Conservation (phyloP, 441 rosid species). For the Syzygium malaccense region DNA sequence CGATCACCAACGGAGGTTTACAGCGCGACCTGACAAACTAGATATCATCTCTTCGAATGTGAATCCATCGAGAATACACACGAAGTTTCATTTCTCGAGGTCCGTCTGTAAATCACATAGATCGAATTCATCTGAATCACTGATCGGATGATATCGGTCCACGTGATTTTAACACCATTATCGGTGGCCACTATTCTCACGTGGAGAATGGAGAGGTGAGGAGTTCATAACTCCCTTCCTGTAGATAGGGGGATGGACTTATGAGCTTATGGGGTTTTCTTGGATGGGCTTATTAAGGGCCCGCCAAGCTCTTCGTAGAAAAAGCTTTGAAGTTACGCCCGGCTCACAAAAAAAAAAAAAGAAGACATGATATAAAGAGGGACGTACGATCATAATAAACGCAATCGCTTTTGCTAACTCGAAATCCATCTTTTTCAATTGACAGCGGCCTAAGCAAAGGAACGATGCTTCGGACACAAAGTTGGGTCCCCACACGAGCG, state of each 20-base stretch:
- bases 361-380: too few species aligned
- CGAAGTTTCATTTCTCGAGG: not conserved
- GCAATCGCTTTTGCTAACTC: not conserved
- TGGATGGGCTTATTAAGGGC: too few species aligned
- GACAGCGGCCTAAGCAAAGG: not conserved
- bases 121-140: accelerated
- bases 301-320: too few species aligned
- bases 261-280: too few species aligned
- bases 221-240: too few species aligned
- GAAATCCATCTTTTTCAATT: not conserved
- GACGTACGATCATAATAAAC: not conserved
- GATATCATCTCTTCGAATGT: not conserved
- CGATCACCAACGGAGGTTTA: accelerated
- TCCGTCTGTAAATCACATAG: not conserved
- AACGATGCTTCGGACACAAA: not conserved
- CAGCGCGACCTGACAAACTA: accelerated
- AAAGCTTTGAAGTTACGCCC: too few species aligned
- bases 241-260: too few species aligned
- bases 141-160: accelerated
- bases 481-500: not conserved
- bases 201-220: too few species aligned
- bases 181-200: too few species aligned
- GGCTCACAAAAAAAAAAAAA: too few species aligned
- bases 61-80: too few species aligned
- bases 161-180: not conserved